Base-by-base conservation (phyloP, 805 yeast genomes). In the Grigorovia yakushimaensis region DNA sequence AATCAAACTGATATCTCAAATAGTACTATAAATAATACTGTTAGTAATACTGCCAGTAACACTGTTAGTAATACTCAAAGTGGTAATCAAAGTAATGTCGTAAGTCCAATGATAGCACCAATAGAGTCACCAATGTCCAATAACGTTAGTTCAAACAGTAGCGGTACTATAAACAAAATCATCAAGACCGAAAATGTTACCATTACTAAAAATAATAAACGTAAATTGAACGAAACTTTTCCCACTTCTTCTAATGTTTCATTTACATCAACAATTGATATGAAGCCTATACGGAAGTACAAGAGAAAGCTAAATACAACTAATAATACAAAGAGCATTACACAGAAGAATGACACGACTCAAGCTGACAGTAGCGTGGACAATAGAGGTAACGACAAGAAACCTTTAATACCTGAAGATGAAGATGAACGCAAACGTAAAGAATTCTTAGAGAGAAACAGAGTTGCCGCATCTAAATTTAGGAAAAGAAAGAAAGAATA, bases 391-490 rank as follows among this genome's bases (percentile, higher is more conserved):
- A 27, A 35, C 4, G 46, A 27, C 24, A 40, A 27, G 15, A 43
- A 42, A 27, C 44, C 42, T 41, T 36, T 19, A 30, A 49, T 43
- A 17, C 43, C 35, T 76, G 48, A 85, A 67, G 64, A 85, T 70
- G 95, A 86, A 66, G 76, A 82, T 67, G 88, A 85, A 59, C 59
- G 58, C n/a, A 64, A 57, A 42, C 76, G 89, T 52, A 79, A 74
- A 61, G 82, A 72, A 60, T 91, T 79, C 58, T 66, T 93, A 53
- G 98, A 93, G 62, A 74, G 98, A 52, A 93, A 93, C 65, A 74
- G 98, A 49, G 79, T 93, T 9, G 98, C 98, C 0, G 98, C 98
- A 0, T 80, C 93, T 21, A 89, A 88, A 62, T 93, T 98, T 71
- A 78, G 98, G 50, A 95, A 86, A 66, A 77, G 97, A 48, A 93